These are phyloP conservation scores for Yamadazyma takamatsuzukensis DNA, from an alignment of 805 yeast species.

Conservation along the genomic window DNA sequence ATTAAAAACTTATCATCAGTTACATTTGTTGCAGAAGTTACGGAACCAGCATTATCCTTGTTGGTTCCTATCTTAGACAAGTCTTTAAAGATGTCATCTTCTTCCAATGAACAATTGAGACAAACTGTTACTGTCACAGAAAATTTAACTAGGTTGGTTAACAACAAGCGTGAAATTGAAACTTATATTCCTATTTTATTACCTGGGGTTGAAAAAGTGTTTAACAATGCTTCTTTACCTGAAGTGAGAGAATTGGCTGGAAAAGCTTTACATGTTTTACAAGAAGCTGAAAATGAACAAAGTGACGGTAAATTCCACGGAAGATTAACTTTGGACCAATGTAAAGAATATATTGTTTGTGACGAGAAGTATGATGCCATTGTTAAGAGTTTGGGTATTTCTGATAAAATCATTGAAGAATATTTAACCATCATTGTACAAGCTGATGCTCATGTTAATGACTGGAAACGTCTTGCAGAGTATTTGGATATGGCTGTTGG, in stretches of 20 bases:
- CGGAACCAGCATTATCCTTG: conserved; percentile 89
- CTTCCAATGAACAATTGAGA: conserved; percentile 94
- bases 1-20: conserved; percentile 87
- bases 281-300: conserved; percentile 71
- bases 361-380: conserved; percentile 7
- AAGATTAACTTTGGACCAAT: conserved; percentile 56
- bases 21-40: conserved; percentile 97
- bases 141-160: conserved; percentile 91
- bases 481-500: conserved; percentile 41
- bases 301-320: conserved; percentile 75
- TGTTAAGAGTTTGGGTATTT: conserved; percentile 9
- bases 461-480: conserved; percentile 48
- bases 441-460: conserved; percentile 42
- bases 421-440: conserved; percentile 46
- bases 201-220: conserved; percentile 91
- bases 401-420: conserved; percentile 36
- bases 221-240: conserved; percentile 87
- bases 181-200: conserved; percentile 76
- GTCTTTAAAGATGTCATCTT: conserved; percentile 80
- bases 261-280: conserved; percentile 78
- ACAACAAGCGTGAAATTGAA: conserved; percentile 89
- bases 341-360: conserved; percentile 33
- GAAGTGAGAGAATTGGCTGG: conserved; percentile 92
- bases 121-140: conserved; percentile 96
- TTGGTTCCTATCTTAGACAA: conserved; percentile 90